Base-by-base conservation (phyloP, 2,329 filamentous ascomycete species). In the Stenocarpella maydis region DNA sequence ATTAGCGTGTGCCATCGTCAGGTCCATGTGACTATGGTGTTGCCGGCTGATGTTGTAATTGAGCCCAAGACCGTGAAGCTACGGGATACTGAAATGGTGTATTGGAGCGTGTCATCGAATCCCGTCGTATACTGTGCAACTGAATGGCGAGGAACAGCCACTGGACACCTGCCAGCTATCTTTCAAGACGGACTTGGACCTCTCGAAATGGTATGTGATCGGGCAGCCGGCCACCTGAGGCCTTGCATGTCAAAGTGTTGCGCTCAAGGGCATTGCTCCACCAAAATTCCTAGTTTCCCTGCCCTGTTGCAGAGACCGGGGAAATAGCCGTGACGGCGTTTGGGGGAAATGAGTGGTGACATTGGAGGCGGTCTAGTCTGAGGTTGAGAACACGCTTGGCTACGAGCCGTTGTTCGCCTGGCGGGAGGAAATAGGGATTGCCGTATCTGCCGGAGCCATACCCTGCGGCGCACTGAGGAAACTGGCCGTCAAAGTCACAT, bases 261-360 rank as follows among this genome's bases (percentile, higher is more conserved):
- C 86, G 87, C 50, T 90, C 85, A 2, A 91, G 86, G 1, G 93
- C 89, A 75, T 95, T 95, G 68, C 85, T 87, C 89, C 91, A 96
- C 92, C 93, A 96, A 75, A 95, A 95, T 77, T 97, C 93, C 79
- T 96, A 93, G 17, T 85, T 81, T 0, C 85, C 86, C 77, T 96
- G 93, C 0, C 92, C 93, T 72, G 90, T 93, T 14, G 93, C 92
- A 7, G 91, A 89, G 17, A 96, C 85, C 0, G 91, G 89, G 65
- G 95, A 88, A 5, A 94, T 86, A 21, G 92, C 93, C 68, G 90
- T 88, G 63, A 87, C 86, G 24, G 85, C 84, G 74, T 93, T 91
- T 61, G 81, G 83, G 2, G 93, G 93, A 49, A 97, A 83, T 79
- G 1, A 77, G 73, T 67, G 53, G 94, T 78, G 0, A 82, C 82